phyloP scores from a whole-genome alignment of 164 flowering plant species.

The Nymphaea colorata region DNA sequence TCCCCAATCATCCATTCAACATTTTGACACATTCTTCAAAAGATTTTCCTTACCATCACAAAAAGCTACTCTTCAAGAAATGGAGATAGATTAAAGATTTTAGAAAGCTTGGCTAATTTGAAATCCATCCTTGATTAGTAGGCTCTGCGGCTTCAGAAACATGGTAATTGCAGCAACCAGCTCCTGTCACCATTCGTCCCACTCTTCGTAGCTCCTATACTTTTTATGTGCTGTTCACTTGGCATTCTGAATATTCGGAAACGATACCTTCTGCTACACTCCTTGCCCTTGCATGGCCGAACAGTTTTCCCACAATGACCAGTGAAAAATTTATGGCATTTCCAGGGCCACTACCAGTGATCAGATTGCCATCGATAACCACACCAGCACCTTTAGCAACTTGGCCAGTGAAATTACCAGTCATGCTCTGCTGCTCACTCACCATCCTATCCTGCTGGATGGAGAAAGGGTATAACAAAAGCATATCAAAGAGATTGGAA shows the following conservation, averaged over 20 bases:
- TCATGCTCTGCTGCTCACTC: conserved; percentile 42
- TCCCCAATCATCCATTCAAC: too few relatives aligned
- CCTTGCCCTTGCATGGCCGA: conserved; percentile 77
- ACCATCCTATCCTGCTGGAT: conserved; percentile 47
- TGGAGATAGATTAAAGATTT: too few relatives aligned
- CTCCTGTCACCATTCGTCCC: too few relatives aligned
- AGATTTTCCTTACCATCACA: too few relatives aligned
- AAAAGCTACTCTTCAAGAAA: too few relatives aligned
- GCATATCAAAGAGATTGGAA: not conserved
- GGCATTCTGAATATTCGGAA: conserved; percentile 39
- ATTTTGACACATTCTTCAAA: too few relatives aligned
- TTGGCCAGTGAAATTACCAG: conserved; percentile 23
- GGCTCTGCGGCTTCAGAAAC: too few relatives aligned
- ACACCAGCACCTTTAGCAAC: conserved; percentile 40
- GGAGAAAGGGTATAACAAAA: conserved; percentile 1
- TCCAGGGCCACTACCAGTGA: conserved; percentile 68
- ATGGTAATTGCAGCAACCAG: too few relatives aligned
- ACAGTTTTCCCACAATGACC: conserved; percentile 73
- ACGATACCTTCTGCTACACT: conserved; percentile 95
- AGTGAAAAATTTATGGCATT: conserved; percentile 54
- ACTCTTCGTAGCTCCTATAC: too few relatives aligned
- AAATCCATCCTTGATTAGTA: too few relatives aligned
- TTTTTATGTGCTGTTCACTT: not conserved
- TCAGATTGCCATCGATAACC: conserved; percentile 75
- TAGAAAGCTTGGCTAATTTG: too few relatives aligned